Evolutionary conservation across 2,329 filamentous ascomycete species (phyloP).

Genomic region (Cladosporium sp.): DNA sequence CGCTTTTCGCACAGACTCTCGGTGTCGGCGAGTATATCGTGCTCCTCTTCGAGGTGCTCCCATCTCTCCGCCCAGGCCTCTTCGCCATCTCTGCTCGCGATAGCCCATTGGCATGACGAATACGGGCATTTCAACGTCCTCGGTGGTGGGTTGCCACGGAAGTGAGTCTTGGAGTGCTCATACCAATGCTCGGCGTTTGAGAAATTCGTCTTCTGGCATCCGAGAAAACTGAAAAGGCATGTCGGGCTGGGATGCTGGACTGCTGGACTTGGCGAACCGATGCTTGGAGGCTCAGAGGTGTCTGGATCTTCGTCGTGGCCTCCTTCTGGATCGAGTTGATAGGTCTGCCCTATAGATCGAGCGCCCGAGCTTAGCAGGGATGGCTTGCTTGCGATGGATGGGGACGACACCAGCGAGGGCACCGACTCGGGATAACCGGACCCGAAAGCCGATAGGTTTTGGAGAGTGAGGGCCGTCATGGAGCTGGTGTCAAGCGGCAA

Average conservation of each 20-base stretch:
- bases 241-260: neutral
- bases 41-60: slow-evolving; percentile 14
- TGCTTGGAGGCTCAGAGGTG: neutral
- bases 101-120: slow-evolving; percentile 11
- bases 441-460: neutral
- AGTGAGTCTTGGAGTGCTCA: slow-evolving; percentile 17
- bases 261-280: neutral
- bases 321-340: slow-evolving; percentile 1
- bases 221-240: slow-evolving; percentile 20
- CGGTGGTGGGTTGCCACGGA: slow-evolving; percentile 15
- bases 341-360: neutral
- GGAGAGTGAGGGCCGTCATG: slow-evolving; percentile 3
- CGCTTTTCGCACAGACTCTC: slow-evolving; percentile 2
- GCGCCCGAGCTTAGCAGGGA: slow-evolving; percentile 3
- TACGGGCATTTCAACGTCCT: slow-evolving; percentile 18
- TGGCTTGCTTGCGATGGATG: slow-evolving; percentile 2
- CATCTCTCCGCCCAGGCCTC: slow-evolving; percentile 18
- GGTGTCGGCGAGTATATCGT: slow-evolving; percentile 1
- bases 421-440: neutral
- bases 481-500: neutral
- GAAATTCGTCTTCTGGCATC: slow-evolving; percentile 13
- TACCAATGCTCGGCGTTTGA: slow-evolving; percentile 16
- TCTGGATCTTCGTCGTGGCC: neutral
- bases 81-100: slow-evolving; percentile 7
- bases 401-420: slow-evolving; percentile 2